A percentile compares a stretch with the other conserved stretches of the same genome.
These are phyloP conservation scores for Nakazawaea laoshanensis DNA, from an alignment of 805 yeast species.

Conservation along the genomic window DNA sequence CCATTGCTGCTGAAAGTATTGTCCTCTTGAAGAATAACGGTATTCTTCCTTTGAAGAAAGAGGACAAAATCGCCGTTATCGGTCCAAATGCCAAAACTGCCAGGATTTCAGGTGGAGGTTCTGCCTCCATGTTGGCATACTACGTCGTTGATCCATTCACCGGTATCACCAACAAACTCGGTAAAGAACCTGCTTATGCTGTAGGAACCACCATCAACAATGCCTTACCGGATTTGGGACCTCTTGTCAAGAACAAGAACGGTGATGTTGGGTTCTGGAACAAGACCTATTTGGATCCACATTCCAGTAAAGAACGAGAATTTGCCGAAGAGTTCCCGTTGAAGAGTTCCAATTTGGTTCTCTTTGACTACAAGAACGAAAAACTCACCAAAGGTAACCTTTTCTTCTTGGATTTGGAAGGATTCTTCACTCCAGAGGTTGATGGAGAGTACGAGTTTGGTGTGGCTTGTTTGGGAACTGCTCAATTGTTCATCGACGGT, in stretches of 20 bases:
- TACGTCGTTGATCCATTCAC: slow-evolving; percentile 42
- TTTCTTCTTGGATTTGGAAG: slow-evolving; percentile 31
- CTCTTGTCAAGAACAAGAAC: slow-evolving; percentile 14
- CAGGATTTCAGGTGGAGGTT: slow-evolving; percentile 54
- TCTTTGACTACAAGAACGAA: slow-evolving; percentile 18
- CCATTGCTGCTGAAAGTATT: slow-evolving; percentile 39
- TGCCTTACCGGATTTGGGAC: slow-evolving; percentile 16
- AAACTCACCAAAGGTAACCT: slow-evolving; percentile 15
- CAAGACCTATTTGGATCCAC: slow-evolving; percentile 21
- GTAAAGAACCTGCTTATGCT: slow-evolving; percentile 13
- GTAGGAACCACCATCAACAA: slow-evolving; percentile 16
- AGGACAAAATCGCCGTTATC: slow-evolving; percentile 37
- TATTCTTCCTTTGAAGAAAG: slow-evolving; percentile 36
- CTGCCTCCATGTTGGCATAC: slow-evolving; percentile 43
- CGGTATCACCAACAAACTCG: slow-evolving; percentile 25
- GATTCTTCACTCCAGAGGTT: slow-evolving; percentile 27
- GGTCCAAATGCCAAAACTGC: slow-evolving; percentile 52
- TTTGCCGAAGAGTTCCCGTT: slow-evolving; percentile 19
- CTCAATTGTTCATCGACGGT: slow-evolving; percentile 32
- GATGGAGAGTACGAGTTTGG: slow-evolving; percentile 32
- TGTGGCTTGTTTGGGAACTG: slow-evolving; percentile 31
- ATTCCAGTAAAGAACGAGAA: slow-evolving; percentile 15
- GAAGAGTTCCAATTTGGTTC: slow-evolving; percentile 13
- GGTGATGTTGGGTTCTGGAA: slow-evolving; percentile 20
- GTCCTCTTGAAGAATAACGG: slow-evolving; percentile 45